Evolutionary conservation across 1,284 basidiomycete genomes (phyloP).

Genomic region (Golubevia pallescens): DNA sequence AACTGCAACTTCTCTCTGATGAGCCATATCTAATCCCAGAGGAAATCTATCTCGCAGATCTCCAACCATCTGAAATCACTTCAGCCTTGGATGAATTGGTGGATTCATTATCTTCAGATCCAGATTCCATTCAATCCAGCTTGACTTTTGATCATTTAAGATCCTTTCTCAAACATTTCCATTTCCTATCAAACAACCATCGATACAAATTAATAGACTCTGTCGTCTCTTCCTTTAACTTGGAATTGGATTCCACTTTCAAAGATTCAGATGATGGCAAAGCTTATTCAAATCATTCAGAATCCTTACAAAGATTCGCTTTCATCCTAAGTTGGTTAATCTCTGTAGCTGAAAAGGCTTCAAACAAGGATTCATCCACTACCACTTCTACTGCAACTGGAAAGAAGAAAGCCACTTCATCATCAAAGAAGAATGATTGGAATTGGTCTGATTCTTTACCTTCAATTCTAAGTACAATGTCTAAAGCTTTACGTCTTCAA

Average conservation of each 20-base stretch:
- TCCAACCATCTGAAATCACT: slow-evolving; percentile 25
- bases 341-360: slow-evolving; percentile 37
- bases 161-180: slow-evolving; percentile 52
- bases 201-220: slow-evolving; percentile 50
- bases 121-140: slow-evolving; percentile 7
- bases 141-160: slow-evolving; percentile 32
- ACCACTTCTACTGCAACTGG: slow-evolving; percentile 6
- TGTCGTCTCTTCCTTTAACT: slow-evolving; percentile 37
- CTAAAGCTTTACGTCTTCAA: slow-evolving; percentile 35
- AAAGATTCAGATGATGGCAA: slow-evolving; percentile 32
- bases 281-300: slow-evolving; percentile 33
- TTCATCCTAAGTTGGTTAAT: slow-evolving; percentile 60
- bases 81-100: slow-evolving; percentile 34
- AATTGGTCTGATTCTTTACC: slow-evolving; percentile 23
- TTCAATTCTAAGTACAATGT: slow-evolving; percentile 38
- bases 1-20: slow-evolving; percentile 42
- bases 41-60: slow-evolving; percentile 40
- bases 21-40: slow-evolving; percentile 48
- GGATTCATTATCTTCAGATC: slow-evolving; percentile 35
- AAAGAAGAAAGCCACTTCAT: slow-evolving; percentile 13
- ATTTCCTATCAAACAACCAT: slow-evolving; percentile 26
- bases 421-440: background rate
- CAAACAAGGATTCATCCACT: slow-evolving; percentile 27
- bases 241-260: slow-evolving; percentile 37
- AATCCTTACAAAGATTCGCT: slow-evolving; percentile 49